These are phyloP conservation scores for Dryas drummondii DNA, from an alignment of 306 rosid genomes.

Conservation along the genomic window DNA sequence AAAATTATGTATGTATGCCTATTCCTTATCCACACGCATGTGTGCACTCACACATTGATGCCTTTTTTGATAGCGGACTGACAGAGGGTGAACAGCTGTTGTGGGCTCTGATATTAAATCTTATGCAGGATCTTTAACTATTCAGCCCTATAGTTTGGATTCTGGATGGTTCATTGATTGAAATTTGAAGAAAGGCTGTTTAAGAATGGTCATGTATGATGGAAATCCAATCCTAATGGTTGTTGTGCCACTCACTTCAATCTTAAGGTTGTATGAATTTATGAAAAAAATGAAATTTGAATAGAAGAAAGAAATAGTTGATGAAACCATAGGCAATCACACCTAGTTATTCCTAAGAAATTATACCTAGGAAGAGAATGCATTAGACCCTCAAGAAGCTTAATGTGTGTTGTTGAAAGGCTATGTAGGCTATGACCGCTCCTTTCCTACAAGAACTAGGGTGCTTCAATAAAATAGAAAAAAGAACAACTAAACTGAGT, in stretches of 20 bases:
- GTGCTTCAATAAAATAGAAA: not conserved
- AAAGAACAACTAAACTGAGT: not conserved
- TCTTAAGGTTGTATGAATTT: not conserved
- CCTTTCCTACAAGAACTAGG: not conserved
- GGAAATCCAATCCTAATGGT: not conserved
- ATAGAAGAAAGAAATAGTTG: not conserved
- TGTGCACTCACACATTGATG: too few species aligned
- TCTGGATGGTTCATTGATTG: not conserved
- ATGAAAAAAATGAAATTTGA: not conserved
- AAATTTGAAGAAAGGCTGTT: not conserved
- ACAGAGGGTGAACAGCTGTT: not conserved
- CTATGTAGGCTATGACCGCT: not conserved
- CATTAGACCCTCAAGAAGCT: too few species aligned
- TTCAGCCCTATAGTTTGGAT: not conserved
- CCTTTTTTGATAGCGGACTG: not conserved
- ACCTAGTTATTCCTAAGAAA: not conserved
- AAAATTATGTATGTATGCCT: too few species aligned
- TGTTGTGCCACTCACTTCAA: not conserved
- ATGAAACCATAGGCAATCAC: not conserved
- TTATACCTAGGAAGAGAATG: not conserved
- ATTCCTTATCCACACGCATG: too few species aligned
- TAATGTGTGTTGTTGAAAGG: not conserved
- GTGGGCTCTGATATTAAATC: slow-evolving; percentile 1
- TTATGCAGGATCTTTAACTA: not conserved
- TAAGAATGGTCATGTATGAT: not conserved